Base-by-base conservation (phyloP, 148 eudicot species). In the Diospyros kaki region DNA sequence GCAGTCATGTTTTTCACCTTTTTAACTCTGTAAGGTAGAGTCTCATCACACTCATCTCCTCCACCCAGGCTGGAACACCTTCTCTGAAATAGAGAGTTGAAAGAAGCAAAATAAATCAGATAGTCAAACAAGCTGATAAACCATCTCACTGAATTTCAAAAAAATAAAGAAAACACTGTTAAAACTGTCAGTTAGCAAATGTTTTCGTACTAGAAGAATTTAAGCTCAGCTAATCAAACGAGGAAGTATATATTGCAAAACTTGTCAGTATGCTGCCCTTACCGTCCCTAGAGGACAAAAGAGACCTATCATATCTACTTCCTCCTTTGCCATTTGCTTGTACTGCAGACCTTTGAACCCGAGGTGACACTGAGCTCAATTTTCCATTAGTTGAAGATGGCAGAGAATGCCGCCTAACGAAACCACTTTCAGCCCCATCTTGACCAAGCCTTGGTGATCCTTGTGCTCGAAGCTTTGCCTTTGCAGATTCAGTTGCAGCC, bases 401-500 rank as follows among this genome's bases (percentile, higher is more conserved):
- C 2, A 85, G 81, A 76, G 93, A 89, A 83, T 84, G 90, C 8
- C 90, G 84, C 74, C 90, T 86, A 7, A 71, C 78, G 68, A 68
- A 69, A 76, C 83, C 84, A 76, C 76, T 78, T 84, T 89, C 93
- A 73, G 74, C 84, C 58, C 58, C 88, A 67, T 89, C 90, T 71
- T 85, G 84, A 71, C 56, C 82, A 63, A 82, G 50, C 56, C 79
- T 85, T 55, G 88, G 80, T 41, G 93, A 70, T 17, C 81, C 90
- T 55, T 86, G 90, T 50, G 84, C 87, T 77, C 90, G 83, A 69
- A 89, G 93, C 79, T 87, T 89, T 38, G 90, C 90, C 84, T 89
- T 89, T 40, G 93, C 93, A 73, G 93, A 89, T 85, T 77, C 74
- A 52, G 93, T 89, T 15, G 87, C 93, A n/a, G 85, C 87, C 93